Base-by-base conservation (phyloP, 331 rosid species). In the Rosa hybrid region DNA sequence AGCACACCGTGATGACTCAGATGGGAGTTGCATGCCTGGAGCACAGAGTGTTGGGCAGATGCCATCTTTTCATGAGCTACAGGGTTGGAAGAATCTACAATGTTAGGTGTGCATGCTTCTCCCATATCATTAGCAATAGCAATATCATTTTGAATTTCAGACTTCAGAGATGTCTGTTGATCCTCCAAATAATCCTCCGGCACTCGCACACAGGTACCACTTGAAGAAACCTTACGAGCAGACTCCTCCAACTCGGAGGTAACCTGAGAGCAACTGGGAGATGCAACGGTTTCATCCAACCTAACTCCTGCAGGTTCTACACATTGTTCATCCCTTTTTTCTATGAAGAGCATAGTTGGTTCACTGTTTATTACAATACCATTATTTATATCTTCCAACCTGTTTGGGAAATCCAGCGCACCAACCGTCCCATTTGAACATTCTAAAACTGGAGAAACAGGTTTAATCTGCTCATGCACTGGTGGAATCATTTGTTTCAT, bases 231-330 rank as follows among this genome's bases (percentile, higher is more conserved):
- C 83, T 86, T 87, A 77, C 80, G 87, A 76, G 89, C 80, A 73
- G 85, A 71, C 82, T 86, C 88, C 73, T 89, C 94, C 81, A 86
- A 78, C 76, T 85, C 97, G 71, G 89, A 86, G 83, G 90, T 86
- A 76, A 88, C 89, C 87, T 85, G 94, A 77, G 91, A 86, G 86
- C 87, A 78, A 74, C 86, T 81, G 85, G 93, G 94, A 81, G 92
- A 84, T 76, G 84, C 84, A 80, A 77, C 67, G n/a, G 79, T 77
- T 82, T 85, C 94, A 72, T 84, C 90, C 75, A 79, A 64, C 59
- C 79, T 60, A 63, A 64, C 84, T 74, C 84, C 77, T 59, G 76
- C 85, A 83, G 88, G 75, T 77, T 86, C 86, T 51, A 59, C 86
- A 83, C 68, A 72, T 50, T 89, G 84, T 68, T 71, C 80, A 67